These are phyloP conservation scores for Plasmodium billcollinsi DNA, from an alignment of 169 alveolate genomes.

Conservation along the genomic window DNA sequence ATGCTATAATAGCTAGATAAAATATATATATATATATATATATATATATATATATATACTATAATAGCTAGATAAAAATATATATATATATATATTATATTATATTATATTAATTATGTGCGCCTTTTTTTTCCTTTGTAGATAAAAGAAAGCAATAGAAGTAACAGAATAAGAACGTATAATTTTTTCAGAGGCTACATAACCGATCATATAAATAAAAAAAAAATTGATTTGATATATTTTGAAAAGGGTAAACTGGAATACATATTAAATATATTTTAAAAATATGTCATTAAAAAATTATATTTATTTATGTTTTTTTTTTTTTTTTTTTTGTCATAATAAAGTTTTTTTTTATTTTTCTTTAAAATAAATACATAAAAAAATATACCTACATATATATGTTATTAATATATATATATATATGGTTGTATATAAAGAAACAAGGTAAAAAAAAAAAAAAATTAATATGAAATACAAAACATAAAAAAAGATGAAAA, in stretches of 20 bases:
- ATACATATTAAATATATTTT: constrained; percentile 23
- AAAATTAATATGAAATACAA: not conserved
- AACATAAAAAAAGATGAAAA: too few relatives aligned
- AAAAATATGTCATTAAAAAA: not conserved
- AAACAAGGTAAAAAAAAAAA: not conserved
- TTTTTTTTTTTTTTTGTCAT: not conserved
- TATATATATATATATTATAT: too few relatives aligned
- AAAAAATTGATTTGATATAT: constrained; percentile 25
- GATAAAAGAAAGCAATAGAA: constrained; percentile 42
- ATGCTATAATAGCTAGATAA: too few relatives aligned
- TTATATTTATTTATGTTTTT: not conserved
- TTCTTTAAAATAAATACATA: constrained; percentile 10
- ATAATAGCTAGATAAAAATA: not conserved
- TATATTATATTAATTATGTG: not conserved
- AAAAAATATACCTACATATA: constrained; percentile 11
- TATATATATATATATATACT: not conserved
- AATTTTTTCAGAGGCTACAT: constrained; percentile 61
- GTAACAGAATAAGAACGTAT: constrained; percentile 58
- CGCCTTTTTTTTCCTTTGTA: not conserved
- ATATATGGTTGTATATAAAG: too few relatives aligned
- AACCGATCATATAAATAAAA: constrained; percentile 42
- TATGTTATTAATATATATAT: too few relatives aligned
- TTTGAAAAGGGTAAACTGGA: constrained; percentile 47
- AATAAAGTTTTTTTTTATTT: not conserved
- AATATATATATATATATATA: too few relatives aligned